These are phyloP conservation scores for Colletotrichum orbiculare DNA, from an alignment of 2,329 filamentous ascomycete species.

Conservation along the genomic window DNA sequence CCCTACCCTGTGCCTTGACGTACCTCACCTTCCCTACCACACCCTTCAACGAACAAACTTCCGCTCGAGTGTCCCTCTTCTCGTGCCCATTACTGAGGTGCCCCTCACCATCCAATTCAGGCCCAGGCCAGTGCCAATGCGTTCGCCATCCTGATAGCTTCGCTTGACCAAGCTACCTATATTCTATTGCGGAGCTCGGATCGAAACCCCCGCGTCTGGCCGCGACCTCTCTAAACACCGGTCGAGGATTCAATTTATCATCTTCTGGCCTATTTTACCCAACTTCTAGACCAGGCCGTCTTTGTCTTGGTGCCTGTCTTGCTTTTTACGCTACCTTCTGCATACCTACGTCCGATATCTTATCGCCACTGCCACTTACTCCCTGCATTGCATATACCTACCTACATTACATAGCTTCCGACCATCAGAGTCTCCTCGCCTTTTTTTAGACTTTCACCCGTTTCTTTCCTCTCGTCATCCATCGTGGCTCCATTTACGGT, in stretches of 20 bases:
- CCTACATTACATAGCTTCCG: conserved; percentile 17
- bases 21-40: conserved; percentile 4
- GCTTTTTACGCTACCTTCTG: conserved; percentile 7
- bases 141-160: conserved; percentile 29
- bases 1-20: conserved; percentile 30
- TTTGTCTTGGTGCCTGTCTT: conserved; percentile 8
- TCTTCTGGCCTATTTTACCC: conserved; percentile 13
- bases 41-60: neutral
- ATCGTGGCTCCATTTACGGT: neutral
- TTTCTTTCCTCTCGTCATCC: conserved; percentile 20
- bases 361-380: conserved; percentile 36
- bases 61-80: conserved; percentile 6
- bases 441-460: conserved; percentile 16
- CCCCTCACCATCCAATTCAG: conserved; percentile 26
- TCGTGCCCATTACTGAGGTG: neutral
- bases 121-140: conserved; percentile 25
- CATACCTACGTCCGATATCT: conserved; percentile 35
- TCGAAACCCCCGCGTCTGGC: conserved; percentile 15
- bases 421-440: conserved; percentile 20
- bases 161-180: conserved; percentile 4
- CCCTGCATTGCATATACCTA: conserved; percentile 33
- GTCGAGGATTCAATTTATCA: conserved; percentile 25
- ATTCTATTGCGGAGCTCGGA: conserved; percentile 14
- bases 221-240: conserved; percentile 31
- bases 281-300: conserved; percentile 12